Base-by-base conservation (phyloP, 2,329 filamentous ascomycete species). In the Didymosphaeria variabile region DNA sequence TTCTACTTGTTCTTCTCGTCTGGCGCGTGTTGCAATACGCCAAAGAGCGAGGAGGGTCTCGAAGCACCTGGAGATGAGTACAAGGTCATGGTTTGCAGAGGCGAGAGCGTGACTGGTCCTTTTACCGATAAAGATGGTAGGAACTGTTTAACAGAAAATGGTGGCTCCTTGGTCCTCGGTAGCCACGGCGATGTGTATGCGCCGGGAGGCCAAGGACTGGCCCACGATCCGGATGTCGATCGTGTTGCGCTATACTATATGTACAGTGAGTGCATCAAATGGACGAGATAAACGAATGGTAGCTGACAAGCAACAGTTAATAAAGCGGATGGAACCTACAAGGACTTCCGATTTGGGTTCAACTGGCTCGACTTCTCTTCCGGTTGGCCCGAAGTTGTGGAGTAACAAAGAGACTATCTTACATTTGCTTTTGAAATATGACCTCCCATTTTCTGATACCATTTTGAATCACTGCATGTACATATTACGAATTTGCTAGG, bases 1-100 rank as follows among this genome's bases (percentile, higher is more conserved):
- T 90, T 86, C 71, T 90, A 88, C 67, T 78, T 90, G 13, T 88
- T 89, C 71, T 88, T 82, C 69, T 86, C 83, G 15, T 77, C 78
- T 1, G 88, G 87, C 0, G 80, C 77, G 15, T 90, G 87, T 78
- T 90, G 88, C 59, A 79, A 77, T 26, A 86, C 85, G 63, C 45
- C 45, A 2, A 26, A 31, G 6, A 47, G 23, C 21, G 81, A 86
- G 62, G 74, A 71, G 0, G 73, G 66, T 45, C 75, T 72, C 54
- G 85, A 86, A 0, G 80, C 84, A 0, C 56, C 81, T 0, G 87
- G 87, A 5, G 78, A 80, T 26, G 88, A 89, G 75, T 90, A 90
- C 73, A 84, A 83, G 67, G 86, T 90, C 72, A 84, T 82, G 66
- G 86, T 88, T 21, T 89, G 88, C 73, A 79, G 86, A 15, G 85